These are phyloP conservation scores for Eremothecium sinecaudum DNA, from an alignment of 1,139 yeast species.

Conservation along the genomic window DNA sequence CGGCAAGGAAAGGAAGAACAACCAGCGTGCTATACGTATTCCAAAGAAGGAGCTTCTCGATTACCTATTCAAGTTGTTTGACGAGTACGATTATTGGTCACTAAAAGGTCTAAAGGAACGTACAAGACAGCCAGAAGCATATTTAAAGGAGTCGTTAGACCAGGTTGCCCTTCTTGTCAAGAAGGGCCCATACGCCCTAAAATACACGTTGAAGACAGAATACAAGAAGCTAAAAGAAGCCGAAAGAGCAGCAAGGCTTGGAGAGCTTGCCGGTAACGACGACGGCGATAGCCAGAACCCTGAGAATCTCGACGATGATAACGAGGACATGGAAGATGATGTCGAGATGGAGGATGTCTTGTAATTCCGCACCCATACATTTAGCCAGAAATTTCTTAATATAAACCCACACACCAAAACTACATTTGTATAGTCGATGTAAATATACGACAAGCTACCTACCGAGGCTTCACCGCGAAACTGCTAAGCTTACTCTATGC, in stretches of 20 bases:
- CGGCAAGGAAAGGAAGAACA: constrained; percentile 36
- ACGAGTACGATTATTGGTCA: constrained; percentile 95
- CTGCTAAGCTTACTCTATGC: too few relatives aligned
- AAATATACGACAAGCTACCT: too few relatives aligned
- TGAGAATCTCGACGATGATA: constrained; percentile 15
- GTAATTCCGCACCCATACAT: constrained; percentile 11
- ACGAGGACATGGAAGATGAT: constrained; percentile 32
- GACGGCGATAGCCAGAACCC: constrained; percentile 36
- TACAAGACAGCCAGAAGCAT: constrained; percentile 92
- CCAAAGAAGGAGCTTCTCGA: constrained; percentile 89
- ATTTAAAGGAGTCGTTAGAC: constrained; percentile 82
- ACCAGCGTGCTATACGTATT: constrained; percentile 79
- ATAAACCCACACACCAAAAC: constrained; percentile 4
- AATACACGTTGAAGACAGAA: constrained; percentile 83
- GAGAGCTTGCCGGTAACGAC: constrained; percentile 46
- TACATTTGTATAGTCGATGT: not conserved
- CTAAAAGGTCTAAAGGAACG: constrained; percentile 89
- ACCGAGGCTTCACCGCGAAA: too few relatives aligned
- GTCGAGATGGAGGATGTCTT: constrained; percentile 37
- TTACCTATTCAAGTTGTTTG: constrained; percentile 76
- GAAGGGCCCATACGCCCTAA: constrained; percentile 92
- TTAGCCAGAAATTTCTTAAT: too few relatives aligned
- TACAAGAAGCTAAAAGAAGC: constrained; percentile 73
- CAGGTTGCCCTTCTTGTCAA: constrained; percentile 82
- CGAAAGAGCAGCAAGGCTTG: constrained; percentile 59